Evolutionary conservation across 1,284 basidiomycete genomes (phyloP), one percentile per base, ranked within the genome.

Genomic region (Phlebopus sp.): DNA sequence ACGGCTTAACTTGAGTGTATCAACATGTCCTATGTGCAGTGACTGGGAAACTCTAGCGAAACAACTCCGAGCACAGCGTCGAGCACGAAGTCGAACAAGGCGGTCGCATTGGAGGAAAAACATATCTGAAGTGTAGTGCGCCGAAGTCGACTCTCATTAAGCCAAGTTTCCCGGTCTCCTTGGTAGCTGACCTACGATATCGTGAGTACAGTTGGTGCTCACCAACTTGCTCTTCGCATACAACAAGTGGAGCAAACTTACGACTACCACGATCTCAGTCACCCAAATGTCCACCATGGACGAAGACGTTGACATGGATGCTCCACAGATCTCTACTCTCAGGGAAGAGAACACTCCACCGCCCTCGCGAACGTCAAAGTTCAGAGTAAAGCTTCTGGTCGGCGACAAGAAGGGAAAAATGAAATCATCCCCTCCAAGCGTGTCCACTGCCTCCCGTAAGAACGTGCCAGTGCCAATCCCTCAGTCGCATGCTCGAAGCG

Each of bases 291-390:
- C 42, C 29, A 32, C 34, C 40, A 73, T 74, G 71, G 75, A 77
- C 60, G 69, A 73, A 42, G 78, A 82, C 55, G 66, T 77, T 31
- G 81, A 85, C 54, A 87, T 88, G 83, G 87, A 88, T 42, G 84
- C 86, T 27, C 86, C 86, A 34, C 81, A 81, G 56, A 90, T 90
- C 46, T 89, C 86, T 23, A 88, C 82, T 27, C 76, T 90, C 21
- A 73, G 73, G 27, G 84, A 87, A 38, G 86, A 88, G 53, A 74
- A 77, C 9, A 79, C 79, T 21, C 83, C 87, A 39, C 82, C 86
- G 11, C 80, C 83, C 61, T 63, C 47, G 49, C 69, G 37, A 44
- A 69, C 70, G 5, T 64, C 71, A 42, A 78, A 76, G 57, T 69
- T 76, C 53, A 73, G 74, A 46, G 74, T 80, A 46, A 81, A 78